Percentiles rank a stretch among this genome's conserved stretches.
Conservation (phyloP, 768 basidiomycete genomes). For the Cyclocybe aegerita region DNA sequence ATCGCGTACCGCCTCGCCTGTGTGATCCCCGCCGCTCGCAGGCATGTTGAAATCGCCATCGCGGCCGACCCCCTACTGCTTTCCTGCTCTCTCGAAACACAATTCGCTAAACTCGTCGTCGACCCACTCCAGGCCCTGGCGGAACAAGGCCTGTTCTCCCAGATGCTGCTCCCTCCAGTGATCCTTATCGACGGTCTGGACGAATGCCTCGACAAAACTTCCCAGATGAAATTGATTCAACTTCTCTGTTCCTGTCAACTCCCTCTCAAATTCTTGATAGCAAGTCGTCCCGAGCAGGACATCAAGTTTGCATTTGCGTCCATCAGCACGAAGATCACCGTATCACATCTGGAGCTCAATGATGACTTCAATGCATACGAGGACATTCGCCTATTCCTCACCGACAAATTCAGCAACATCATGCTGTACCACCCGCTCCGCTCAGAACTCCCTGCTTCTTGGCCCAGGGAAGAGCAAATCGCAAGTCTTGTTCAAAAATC, state of each 20-base stretch:
- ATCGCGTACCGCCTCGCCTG: slow-evolving; percentile 11
- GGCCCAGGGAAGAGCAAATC: slow-evolving; percentile 14
- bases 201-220: slow-evolving; percentile 8
- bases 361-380: slow-evolving; percentile 7
- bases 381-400: slow-evolving; percentile 13
- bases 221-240: neutral
- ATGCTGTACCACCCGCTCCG: slow-evolving; percentile 6
- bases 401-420: slow-evolving; percentile 8
- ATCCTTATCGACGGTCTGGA: slow-evolving; percentile 18
- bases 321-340: neutral
- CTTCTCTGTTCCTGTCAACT: neutral
- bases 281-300: slow-evolving; percentile 13
- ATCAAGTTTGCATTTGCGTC: slow-evolving; percentile 4
- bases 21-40: slow-evolving; percentile 2
- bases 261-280: slow-evolving; percentile 9
- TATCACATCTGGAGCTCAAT: slow-evolving; percentile 9
- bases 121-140: slow-evolving; percentile 3
- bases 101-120: slow-evolving; percentile 9
- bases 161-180: neutral
- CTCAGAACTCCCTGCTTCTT: slow-evolving; percentile 2
- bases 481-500: slow-evolving; percentile 11
- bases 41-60: slow-evolving; percentile 1
- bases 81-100: slow-evolving; percentile 3
- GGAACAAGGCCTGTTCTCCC: neutral
- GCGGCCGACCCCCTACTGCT: slow-evolving; percentile 8